Evolutionary conservation across 192 early-diverging fungal genomes (phyloP), one percentile per base, ranked within the genome.

Genomic region (Cladochytrium replicatum): DNA sequence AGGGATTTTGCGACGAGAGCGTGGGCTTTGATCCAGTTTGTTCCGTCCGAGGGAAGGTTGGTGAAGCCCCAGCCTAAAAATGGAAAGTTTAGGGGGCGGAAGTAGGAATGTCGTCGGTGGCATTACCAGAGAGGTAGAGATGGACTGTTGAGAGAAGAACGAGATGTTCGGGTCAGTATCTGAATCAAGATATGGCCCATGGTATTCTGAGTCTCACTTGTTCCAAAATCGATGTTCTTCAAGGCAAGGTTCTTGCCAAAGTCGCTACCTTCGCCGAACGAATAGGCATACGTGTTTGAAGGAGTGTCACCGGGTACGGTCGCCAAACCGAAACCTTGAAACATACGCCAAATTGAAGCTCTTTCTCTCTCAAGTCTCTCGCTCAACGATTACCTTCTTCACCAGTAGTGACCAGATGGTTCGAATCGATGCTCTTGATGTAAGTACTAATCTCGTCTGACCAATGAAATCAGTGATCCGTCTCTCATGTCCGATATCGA

Each of bases 351-450:
- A 4, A 13, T 7, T 23, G 41, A 29, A 28, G 25, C 41, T 29
- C 29, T 22, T 13, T 50, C 17, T 29, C 21, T n/a, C 29, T 34
- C 25, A 25, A 5, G 6, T 4, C 15, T 43, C 9, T 4, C 46
- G 6, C 8, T 38, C 30, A 32, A 48, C 37, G 22, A 50, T 53
- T 46, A 67, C 66, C 66, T 59, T 68, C 66, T 39, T 68, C 66
- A 29, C 66, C 66, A 31, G 52, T 23, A 25, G 66, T 37, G 11
- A 68, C 52, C 6, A 68, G 46, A 28, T 68, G 66, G 50, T 68
- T 68, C 24, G 40, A 25, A 32, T 70, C 66, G 41, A 64, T 40
- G 29, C 40, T 37, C 52, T 68, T 67, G 42, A 68, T 44, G 42
- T 38, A 68, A 1, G 55, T 1, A 23, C 44, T 45, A 15, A 68